Base-by-base conservation (phyloP, 2,329 filamentous ascomycete species). In the Talaromyces sp. region DNA sequence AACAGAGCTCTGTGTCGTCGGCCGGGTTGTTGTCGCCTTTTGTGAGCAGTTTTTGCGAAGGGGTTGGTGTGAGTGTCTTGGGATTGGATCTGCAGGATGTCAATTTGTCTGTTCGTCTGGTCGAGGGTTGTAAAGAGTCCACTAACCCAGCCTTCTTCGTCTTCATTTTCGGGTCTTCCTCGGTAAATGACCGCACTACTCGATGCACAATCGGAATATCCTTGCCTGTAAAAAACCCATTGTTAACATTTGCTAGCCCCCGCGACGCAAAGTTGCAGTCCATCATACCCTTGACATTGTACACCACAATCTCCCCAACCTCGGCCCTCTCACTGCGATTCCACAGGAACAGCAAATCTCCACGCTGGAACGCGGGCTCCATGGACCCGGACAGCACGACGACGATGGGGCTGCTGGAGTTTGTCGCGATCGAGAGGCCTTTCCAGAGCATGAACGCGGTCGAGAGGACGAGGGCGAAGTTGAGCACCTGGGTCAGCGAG, bases 391-490 rank as follows among this genome's bases (percentile, higher is more conserved):
- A 87, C 3, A 88, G 76, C 6, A 87, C 85, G 17, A 88, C 85
- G 29, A 88, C 85, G 65, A 88, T 87, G 1, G 85, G 85, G 10
- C 85, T 89, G 12, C 88, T 85, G 6, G 87, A 90, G 70, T 94
- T 88, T 61, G 89, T 86, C 64, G 85, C 79, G 31, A 96, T 85
- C 9, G 88, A 92, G 62, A 97, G 85, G 10, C 89, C 90, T 76
- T 96, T 96, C 92, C 88, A 91, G 79, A 96, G 86, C 92, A 96
- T 96, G 73, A 96, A 96, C 1, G 92, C 92, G 1, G 91, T 94
- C 10, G 89, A 92, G 56, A 96, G 85, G 63, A 96, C 91, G 64
- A 97, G 85, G 60, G 88, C 91, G 75, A 97, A 96, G 79, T 95
- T 96, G 72, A 96, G 85, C 66, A 93, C 76, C 81, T 96, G 91